phyloP scores from a whole-genome alignment of 192 early-diverging fungal species.

The Coemansia guatemalensis region DNA sequence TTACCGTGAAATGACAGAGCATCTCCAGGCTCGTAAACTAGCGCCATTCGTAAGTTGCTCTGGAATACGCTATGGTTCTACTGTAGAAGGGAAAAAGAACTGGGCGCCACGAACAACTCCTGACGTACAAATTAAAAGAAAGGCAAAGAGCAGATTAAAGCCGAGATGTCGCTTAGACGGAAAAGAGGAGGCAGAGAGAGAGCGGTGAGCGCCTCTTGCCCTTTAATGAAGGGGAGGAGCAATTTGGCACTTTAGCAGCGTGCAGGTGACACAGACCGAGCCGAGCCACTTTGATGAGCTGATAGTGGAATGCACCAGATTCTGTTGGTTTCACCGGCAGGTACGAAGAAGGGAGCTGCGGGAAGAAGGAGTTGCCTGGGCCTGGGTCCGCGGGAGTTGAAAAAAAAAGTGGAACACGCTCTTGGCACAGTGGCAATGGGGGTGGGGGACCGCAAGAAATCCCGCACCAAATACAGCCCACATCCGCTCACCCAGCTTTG shows the following conservation, averaged over 20 bases:
- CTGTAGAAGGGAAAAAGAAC: not conserved
- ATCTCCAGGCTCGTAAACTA: conserved; percentile 60
- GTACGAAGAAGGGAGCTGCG: too few species aligned
- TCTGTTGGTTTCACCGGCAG: too few species aligned
- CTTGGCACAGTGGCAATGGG: too few species aligned
- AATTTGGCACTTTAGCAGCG: not conserved
- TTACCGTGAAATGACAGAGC: conserved; percentile 63
- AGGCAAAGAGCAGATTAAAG: not conserved
- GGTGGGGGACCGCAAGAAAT: too few species aligned
- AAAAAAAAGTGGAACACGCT: too few species aligned
- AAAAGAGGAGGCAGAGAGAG: not conserved
- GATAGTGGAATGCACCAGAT: too few species aligned
- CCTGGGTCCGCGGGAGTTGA: too few species aligned
- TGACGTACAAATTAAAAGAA: not conserved
- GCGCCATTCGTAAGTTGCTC: conserved; percentile 47
- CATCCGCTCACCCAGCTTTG: too few species aligned
- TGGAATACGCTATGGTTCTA: not conserved
- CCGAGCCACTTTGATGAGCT: not conserved
- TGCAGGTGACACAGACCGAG: conserved; percentile 1
- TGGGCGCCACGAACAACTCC: not conserved
- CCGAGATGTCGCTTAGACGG: not conserved
- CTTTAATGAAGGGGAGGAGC: not conserved
- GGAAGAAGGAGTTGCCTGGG: too few species aligned
- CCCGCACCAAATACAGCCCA: too few species aligned
- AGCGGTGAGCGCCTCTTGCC: too few species aligned